phyloP scores from a whole-genome alignment of 1,284 basidiomycete genomes.

The Leccinum subfulvum region DNA sequence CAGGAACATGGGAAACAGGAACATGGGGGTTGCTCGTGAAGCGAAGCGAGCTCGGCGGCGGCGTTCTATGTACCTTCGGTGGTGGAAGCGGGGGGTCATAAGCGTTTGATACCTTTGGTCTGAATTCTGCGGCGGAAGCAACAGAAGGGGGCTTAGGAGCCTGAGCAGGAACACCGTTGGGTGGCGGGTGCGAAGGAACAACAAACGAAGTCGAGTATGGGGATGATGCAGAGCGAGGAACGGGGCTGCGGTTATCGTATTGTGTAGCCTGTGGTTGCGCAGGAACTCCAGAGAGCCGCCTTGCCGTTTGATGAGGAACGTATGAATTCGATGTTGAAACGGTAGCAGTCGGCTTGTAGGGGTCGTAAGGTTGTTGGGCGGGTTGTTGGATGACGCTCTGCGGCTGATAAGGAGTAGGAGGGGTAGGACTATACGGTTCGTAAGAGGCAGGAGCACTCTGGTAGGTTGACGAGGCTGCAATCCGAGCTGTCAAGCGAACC shows the following conservation, averaged over 20 bases:
- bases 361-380: conserved; percentile 25
- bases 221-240: conserved; percentile 23
- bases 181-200: conserved; percentile 15
- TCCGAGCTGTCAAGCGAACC: conserved; percentile 10
- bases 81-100: conserved; percentile 78
- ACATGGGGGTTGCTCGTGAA: conserved; percentile 17
- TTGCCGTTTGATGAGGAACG: conserved; percentile 14
- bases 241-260: conserved; percentile 14
- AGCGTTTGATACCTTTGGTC: conserved; percentile 69
- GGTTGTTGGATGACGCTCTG: conserved; percentile 17
- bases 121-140: conserved; percentile 39
- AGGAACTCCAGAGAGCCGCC: conserved; percentile 21
- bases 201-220: conserved; percentile 22
- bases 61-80: conserved; percentile 39
- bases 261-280: conserved; percentile 18
- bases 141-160: conserved; percentile 37
- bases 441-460: conserved; percentile 14
- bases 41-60: conserved; percentile 29
- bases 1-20: conserved; percentile 8
- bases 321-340: conserved; percentile 17
- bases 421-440: conserved; percentile 22
- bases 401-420: conserved; percentile 16
- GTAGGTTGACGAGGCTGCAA: conserved; percentile 17
- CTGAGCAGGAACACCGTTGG: conserved; percentile 20
- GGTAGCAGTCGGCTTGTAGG: conserved; percentile 34